phyloP scores from a whole-genome alignment of 2,329 filamentous ascomycete genomes.

The Penicillium sp. region DNA sequence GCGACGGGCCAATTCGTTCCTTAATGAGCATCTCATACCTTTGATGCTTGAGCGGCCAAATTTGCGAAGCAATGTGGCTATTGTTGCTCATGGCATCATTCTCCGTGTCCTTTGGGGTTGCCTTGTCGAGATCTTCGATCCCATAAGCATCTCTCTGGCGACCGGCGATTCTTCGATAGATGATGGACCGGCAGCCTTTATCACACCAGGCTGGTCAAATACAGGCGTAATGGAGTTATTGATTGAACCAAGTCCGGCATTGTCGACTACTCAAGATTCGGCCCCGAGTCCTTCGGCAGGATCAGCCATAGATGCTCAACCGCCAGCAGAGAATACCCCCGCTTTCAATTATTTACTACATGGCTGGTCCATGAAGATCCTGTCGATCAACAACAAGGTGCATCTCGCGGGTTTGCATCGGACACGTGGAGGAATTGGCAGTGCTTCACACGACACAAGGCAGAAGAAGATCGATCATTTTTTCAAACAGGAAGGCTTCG shows the following conservation, averaged over 20 bases:
- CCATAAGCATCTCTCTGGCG: constrained; percentile 44
- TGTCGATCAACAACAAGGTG: constrained; percentile 64
- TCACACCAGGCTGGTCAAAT: constrained; percentile 62
- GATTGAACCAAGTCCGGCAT: constrained; percentile 22
- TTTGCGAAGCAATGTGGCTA: constrained; percentile 51
- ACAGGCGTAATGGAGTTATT: constrained; percentile 59
- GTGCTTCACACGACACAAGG: constrained; percentile 67
- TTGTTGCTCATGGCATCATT: constrained; percentile 83
- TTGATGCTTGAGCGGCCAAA: constrained; percentile 43
- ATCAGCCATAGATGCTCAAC: no score
- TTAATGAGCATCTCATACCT: constrained; percentile 62
- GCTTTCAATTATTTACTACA: constrained; percentile 12
- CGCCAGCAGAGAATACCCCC: neutral
- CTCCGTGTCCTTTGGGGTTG: constrained; percentile 66
- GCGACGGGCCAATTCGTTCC: constrained; percentile 61
- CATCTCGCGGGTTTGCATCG: constrained; percentile 74
- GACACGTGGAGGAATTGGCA: constrained; percentile 79
- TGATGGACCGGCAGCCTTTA: constrained; percentile 44
- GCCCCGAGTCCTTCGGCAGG: neutral
- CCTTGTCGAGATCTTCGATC: constrained; percentile 56
- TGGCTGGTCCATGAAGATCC: constrained; percentile 53
- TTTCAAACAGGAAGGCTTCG: constrained; percentile 48
- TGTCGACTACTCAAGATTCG: neutral
- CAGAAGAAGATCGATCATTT: constrained; percentile 76
- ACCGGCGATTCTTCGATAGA: constrained; percentile 5